These are phyloP conservation scores for Globisporangium perplexum DNA, from an alignment of 352 stramenopile genomes.

Conservation along the genomic window DNA sequence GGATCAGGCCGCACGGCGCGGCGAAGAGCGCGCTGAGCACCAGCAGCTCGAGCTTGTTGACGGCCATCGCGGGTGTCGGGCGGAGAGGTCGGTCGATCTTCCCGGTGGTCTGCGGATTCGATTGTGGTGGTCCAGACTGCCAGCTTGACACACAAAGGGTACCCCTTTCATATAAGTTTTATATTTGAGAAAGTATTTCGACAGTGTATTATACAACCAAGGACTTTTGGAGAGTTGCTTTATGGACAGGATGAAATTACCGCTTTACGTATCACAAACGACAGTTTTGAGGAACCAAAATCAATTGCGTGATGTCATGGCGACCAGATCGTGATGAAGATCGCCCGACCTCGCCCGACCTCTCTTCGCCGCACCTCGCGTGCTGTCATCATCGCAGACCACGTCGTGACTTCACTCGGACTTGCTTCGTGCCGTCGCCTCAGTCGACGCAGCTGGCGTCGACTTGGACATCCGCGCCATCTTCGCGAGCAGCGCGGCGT, in stretches of 20 bases:
- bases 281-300: background rate
- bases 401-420: slow-evolving; percentile 1
- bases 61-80: slow-evolving; percentile 17
- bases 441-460: background rate
- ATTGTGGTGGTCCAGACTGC: slow-evolving; percentile 5
- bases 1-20: slow-evolving; percentile 38
- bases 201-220: background rate
- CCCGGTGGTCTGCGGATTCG: slow-evolving; percentile 8
- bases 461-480: slow-evolving; percentile 1
- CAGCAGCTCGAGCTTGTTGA: slow-evolving; percentile 52
- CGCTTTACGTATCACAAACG: too few species aligned
- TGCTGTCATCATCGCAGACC: background rate
- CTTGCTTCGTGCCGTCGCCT: background rate
- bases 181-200: background rate
- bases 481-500: slow-evolving; percentile 33
- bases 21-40: slow-evolving; percentile 46
- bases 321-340: background rate
- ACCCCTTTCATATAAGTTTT: background rate
- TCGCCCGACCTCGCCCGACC: too few species aligned
- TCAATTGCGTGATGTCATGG: background rate
- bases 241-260: too few species aligned
- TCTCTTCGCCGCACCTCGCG: background rate
- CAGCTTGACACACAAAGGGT: background rate
- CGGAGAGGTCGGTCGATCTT: background rate
- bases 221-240: too few species aligned